Percentiles rank a stretch among this genome's conserved stretches.
Evolutionary conservation across 2,329 filamentous ascomycete species (phyloP).

Genomic region (Colletotrichum gloeosporioides): DNA sequence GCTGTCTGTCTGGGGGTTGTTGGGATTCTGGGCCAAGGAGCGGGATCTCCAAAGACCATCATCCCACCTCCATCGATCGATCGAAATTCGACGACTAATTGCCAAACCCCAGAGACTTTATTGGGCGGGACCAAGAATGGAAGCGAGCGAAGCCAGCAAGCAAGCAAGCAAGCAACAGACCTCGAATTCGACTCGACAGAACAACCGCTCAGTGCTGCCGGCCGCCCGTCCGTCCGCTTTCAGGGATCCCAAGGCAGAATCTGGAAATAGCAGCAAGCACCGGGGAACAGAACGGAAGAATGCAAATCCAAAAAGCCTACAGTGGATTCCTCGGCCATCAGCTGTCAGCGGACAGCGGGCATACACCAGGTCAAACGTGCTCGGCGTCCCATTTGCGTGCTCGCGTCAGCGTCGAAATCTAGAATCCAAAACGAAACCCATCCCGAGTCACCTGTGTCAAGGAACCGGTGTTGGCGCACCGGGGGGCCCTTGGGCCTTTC

Average conservation of each 20-base stretch:
- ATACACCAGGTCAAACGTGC: constrained; percentile 14
- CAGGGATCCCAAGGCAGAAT: background rate
- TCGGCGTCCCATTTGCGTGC: constrained; percentile 17
- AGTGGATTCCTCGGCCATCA: constrained; percentile 16
- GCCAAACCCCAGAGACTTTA: background rate
- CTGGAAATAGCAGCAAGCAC: constrained; percentile 18
- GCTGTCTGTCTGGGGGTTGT: background rate
- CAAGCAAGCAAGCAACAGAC: background rate
- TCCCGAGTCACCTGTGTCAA: constrained; percentile 20
- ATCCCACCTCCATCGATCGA: constrained; percentile 16
- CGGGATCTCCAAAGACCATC: background rate
- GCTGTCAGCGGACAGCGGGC: background rate
- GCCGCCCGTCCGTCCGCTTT: background rate
- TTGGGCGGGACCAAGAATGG: background rate
- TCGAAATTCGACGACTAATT: background rate
- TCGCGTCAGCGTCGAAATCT: constrained; percentile 21
- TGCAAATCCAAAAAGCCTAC: background rate
- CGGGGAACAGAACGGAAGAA: background rate
- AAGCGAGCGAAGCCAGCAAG: background rate
- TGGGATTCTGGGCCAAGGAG: background rate
- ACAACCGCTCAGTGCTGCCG: background rate
- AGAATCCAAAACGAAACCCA: constrained; percentile 23
- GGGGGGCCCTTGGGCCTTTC: background rate
- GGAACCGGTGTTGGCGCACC: background rate
- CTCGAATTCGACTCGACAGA: background rate